Conservation (phyloP, 2,329 filamentous ascomycete species). For the Pseudocercospora musae region DNA sequence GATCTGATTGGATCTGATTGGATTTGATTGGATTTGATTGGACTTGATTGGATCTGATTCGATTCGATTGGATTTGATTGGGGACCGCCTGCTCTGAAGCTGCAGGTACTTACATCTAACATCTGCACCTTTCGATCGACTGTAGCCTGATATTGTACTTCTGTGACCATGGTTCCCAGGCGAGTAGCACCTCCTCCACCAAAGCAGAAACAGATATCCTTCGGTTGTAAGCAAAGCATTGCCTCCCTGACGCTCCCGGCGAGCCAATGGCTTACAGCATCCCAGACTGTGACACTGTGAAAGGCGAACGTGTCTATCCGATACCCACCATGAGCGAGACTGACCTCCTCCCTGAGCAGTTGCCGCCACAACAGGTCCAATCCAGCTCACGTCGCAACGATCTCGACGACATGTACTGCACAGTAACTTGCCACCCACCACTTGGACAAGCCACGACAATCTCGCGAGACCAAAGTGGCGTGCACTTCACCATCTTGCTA, state of each 20-base stretch:
- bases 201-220: slow-evolving; percentile 36
- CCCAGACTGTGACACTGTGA: slow-evolving; percentile 35
- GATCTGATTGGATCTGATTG: too few relatives aligned
- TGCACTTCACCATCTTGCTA: slow-evolving; percentile 62
- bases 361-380: slow-evolving; percentile 28
- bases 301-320: slow-evolving; percentile 37
- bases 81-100: too few relatives aligned
- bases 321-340: slow-evolving; percentile 25
- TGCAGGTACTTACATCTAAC: background rate
- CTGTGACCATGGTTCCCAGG: slow-evolving; percentile 28
- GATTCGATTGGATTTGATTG: background rate
- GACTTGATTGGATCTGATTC: too few relatives aligned
- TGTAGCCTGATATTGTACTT: background rate
- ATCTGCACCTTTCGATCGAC: background rate
- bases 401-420: slow-evolving; percentile 46
- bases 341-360: slow-evolving; percentile 31
- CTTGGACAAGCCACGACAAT: slow-evolving; percentile 71
- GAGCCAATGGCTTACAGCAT: slow-evolving; percentile 2
- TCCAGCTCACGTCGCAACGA: slow-evolving; percentile 20
- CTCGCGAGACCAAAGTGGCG: slow-evolving; percentile 41
- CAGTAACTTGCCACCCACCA: slow-evolving; percentile 64
- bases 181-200: slow-evolving; percentile 10
- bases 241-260: too few relatives aligned
- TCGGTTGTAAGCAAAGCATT: slow-evolving; percentile 30
- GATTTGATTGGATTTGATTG: too few relatives aligned